Conservation (phyloP, 2,329 filamentous ascomycete species). For the Septoria petroselini region DNA sequence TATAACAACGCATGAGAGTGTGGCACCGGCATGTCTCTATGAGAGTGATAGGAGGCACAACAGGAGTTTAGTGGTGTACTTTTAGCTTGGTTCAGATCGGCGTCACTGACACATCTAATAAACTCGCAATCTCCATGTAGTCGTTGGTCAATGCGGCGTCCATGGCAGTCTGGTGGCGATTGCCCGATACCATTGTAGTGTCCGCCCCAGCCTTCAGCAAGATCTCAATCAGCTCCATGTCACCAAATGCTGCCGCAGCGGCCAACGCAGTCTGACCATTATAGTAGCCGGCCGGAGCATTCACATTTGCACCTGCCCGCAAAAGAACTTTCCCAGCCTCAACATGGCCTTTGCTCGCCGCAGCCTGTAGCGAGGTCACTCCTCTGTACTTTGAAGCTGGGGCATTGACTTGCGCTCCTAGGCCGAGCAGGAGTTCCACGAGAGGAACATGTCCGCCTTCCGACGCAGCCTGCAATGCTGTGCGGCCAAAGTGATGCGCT, state of each 20-base stretch:
- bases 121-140: no score
- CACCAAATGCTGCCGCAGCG: constrained; percentile 24
- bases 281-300: constrained; percentile 21
- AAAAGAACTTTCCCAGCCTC: constrained; percentile 18
- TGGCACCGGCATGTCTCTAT: no score
- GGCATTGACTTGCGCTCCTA: constrained; percentile 21
- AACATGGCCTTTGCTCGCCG: constrained; percentile 16
- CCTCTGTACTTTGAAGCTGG: constrained; percentile 22
- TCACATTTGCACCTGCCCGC: constrained; percentile 24
- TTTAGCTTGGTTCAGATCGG: no score
- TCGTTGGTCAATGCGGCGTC: no score
- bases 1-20: no score
- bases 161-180: no score
- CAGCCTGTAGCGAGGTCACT: constrained; percentile 27
- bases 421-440: constrained; percentile 18
- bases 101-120: no score
- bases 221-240: constrained; percentile 19
- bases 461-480: constrained; percentile 24
- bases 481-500: constrained; percentile 21
- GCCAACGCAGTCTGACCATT: constrained; percentile 24
- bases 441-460: constrained; percentile 18
- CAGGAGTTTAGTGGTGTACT: no score
- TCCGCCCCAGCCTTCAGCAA: constrained; percentile 18
- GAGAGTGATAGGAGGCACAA: no score
- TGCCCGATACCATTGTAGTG: no score